Evolutionary conservation across 116 monocot species (phyloP).

Genomic region (Cymodocea nodosa): DNA sequence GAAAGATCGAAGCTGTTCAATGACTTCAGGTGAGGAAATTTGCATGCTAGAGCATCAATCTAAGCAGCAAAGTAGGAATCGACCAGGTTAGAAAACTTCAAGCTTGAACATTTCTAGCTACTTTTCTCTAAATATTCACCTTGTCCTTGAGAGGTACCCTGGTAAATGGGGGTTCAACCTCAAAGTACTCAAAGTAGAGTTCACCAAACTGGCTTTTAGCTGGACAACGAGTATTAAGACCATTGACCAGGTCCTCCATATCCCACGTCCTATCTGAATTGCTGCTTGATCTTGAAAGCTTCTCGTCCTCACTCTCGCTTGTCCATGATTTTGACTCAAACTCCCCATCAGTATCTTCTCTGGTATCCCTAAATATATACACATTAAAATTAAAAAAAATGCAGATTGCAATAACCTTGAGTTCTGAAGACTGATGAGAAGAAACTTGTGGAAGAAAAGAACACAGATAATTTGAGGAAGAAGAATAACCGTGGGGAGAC

Average conservation of each 20-base stretch:
- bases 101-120: neutral
- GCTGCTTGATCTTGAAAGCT: slow-evolving; percentile 35
- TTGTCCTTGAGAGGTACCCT: slow-evolving; percentile 48
- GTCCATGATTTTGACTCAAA: slow-evolving; percentile 68
- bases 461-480: neutral
- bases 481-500: slow-evolving; percentile 3
- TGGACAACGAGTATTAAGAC: neutral
- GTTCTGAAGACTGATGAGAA: neutral
- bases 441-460: neutral
- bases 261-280: slow-evolving; percentile 14
- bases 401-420: neutral
- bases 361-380: neutral
- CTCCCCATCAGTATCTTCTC: slow-evolving; percentile 16
- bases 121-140: slow-evolving; percentile 13
- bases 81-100: neutral
- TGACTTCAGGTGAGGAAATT: slow-evolving; percentile 35
- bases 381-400: neutral
- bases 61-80: neutral
- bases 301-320: slow-evolving; percentile 57
- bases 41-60: slow-evolving; percentile 32
- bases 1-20: slow-evolving; percentile 56
- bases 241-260: neutral
- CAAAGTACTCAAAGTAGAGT: slow-evolving; percentile 59
- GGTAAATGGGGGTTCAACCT: slow-evolving; percentile 26
- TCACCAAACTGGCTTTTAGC: slow-evolving; percentile 24